Evolutionary conservation across 169 alveolate genomes (phyloP), one percentile per base, ranked within the genome.

Genomic region (Cryptosporidium xiaoi): DNA sequence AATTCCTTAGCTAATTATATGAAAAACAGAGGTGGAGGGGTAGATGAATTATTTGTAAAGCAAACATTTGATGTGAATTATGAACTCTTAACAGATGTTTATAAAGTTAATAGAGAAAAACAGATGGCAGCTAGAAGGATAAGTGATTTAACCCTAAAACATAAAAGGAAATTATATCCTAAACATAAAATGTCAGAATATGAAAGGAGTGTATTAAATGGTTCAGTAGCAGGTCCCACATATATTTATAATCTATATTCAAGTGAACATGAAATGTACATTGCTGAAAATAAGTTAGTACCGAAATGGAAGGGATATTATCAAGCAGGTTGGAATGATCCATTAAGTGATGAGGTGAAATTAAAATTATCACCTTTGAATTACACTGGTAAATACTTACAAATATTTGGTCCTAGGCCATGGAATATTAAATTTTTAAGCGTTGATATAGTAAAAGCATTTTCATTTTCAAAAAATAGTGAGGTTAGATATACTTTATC

Each of bases 331-430:
- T 77, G 87, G 87, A 62, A 77, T 31, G 44, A 34, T 16, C n/a
- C 29, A 34, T 55, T 13, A 27, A 62, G 20, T 2, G 87, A 77
- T 5, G 71, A 62, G 58, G 24, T 15, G 31, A 69, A 31, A 16
- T 20, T 40, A 7, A 58, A 56, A 0, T 24, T 77, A 1, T 24
- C 33, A 8, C 66, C 87, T 27, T 68, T 71, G 18, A 24, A 18
- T 36, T 77, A 77, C 51, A 34, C 77, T 8, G 87, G 87, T 1
- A 46, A 77, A 27, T 34, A 27, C 7, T 34, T 40, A 5, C 87
- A 77, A 27, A 60, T 77, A 13, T 77, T 77, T 33, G 87, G 87
- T 62, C 87, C 87, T 13, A 77, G 87, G 51, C 87, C 87, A 6
- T 77, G 87, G 87, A 77, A 77, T 50, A 60, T 77, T 62, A 66